Percentiles rank a stretch among this genome's conserved stretches.
Conservation (phyloP, 768 basidiomycete genomes). For the Candolleomyces eurysporus region DNA sequence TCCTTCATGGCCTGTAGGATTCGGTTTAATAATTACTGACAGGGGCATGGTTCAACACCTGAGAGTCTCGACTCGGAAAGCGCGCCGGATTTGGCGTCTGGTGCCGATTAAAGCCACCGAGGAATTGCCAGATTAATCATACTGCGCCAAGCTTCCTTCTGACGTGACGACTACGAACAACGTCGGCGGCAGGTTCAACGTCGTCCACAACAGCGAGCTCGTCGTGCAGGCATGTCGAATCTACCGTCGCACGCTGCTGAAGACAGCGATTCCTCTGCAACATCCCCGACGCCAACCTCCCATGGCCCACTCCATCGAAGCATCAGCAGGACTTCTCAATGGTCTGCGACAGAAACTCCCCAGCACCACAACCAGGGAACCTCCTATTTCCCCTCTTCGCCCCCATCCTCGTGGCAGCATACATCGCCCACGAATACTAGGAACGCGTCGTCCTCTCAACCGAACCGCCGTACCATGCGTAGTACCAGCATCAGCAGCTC, state of each 20-base stretch:
- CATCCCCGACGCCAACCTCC: constrained; percentile 47
- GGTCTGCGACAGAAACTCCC: constrained; percentile 57
- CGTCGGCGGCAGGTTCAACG: constrained; percentile 6
- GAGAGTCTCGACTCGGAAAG: neutral
- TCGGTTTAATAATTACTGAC: neutral
- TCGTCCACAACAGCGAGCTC: constrained; percentile 17
- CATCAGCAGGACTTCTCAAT: constrained; percentile 55
- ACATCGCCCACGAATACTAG: constrained; percentile 43
- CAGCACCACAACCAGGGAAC: constrained; percentile 68
- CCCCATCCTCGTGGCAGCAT: constrained; percentile 44
- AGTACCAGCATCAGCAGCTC: constrained; percentile 66
- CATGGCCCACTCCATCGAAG: constrained; percentile 38
- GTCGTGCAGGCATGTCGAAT: constrained; percentile 23
- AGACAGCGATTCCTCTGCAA: constrained; percentile 29
- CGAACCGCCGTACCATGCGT: constrained; percentile 45
- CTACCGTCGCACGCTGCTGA: constrained; percentile 29
- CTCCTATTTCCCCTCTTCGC: constrained; percentile 53
- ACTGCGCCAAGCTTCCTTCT: neutral
- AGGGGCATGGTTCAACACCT: neutral
- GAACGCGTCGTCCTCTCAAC: constrained; percentile 48
- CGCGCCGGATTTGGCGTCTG: neutral
- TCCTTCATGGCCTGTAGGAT: neutral
- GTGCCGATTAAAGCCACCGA: neutral
- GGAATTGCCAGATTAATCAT: neutral
- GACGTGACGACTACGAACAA: neutral